Evolutionary conservation across 768 basidiomycete species (phyloP).

Genomic region (Tricholoma bakamatsutake): DNA sequence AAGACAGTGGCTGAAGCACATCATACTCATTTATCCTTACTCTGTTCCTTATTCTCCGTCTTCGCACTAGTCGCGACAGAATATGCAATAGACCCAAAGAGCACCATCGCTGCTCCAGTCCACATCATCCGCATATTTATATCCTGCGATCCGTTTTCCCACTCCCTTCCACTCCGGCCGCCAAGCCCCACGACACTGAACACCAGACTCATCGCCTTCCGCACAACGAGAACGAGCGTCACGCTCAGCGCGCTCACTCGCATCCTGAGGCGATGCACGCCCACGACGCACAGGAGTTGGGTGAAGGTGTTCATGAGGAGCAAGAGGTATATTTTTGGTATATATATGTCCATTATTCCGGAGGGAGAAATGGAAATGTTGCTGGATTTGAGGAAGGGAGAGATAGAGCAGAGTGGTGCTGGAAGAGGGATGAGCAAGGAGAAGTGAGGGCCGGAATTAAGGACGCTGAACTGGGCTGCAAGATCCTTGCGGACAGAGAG

Average conservation of each 20-base stretch:
- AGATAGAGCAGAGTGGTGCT: slow-evolving; percentile 15
- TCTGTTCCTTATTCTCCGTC: slow-evolving; percentile 13
- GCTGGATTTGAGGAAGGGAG: slow-evolving; percentile 19
- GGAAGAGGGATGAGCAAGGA: slow-evolving; percentile 22
- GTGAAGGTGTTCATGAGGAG: slow-evolving; percentile 76
- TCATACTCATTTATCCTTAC: slow-evolving; percentile 14
- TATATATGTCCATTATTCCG: slow-evolving; percentile 11
- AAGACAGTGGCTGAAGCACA: background rate
- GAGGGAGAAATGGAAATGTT: slow-evolving; percentile 22
- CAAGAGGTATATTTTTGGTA: slow-evolving; percentile 59
- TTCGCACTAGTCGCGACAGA: slow-evolving; percentile 35
- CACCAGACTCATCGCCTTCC: slow-evolving; percentile 73
- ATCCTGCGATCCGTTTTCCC: slow-evolving; percentile 17
- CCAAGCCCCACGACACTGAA: slow-evolving; percentile 57
- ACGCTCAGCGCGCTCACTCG: slow-evolving; percentile 71
- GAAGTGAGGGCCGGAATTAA: slow-evolving; percentile 35
- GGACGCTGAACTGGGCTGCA: slow-evolving; percentile 33
- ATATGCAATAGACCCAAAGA: slow-evolving; percentile 69
- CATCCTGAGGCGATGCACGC: slow-evolving; percentile 82
- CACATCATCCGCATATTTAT: slow-evolving; percentile 51
- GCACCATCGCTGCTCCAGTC: slow-evolving; percentile 61
- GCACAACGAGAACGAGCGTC: slow-evolving; percentile 73
- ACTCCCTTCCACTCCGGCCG: background rate
- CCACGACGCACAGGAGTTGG: slow-evolving; percentile 79
- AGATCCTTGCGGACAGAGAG: slow-evolving; percentile 52